Base-by-base conservation (phyloP, 495 filamentous ascomycete species). In the Clohesyomyces aquaticus region DNA sequence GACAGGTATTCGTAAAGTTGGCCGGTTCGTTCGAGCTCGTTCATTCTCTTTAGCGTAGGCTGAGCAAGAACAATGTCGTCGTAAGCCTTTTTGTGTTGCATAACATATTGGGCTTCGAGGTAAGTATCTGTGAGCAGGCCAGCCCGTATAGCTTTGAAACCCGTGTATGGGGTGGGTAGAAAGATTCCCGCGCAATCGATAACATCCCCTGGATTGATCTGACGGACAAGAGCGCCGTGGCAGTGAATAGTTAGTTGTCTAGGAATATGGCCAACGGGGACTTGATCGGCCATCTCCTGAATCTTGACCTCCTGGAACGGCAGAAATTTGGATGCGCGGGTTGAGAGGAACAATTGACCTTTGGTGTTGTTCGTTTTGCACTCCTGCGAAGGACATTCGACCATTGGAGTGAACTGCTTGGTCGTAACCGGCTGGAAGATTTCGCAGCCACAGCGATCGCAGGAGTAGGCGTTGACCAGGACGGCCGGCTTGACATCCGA, bases 301-400 rank as follows among this genome's bases (percentile, higher is more conserved):
- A 98, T 91, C 78, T 97, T 97, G 71, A 98, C 87, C 76, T 98
- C 94, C 76, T 98, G 94, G 83, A 98, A 98, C 3, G 94, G 91
- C 70, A 96, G 77, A 73, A 97, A 98, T 73, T 98, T 98, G 28
- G 93, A 97, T 0, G 95, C 94, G 63, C 94, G 84, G 1, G 93
- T 96, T 0, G 92, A 96, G 42, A 93, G 86, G 76, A 94, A 91
- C 35, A 98, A 82, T 72, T 97, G 91, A 28, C 94, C 94, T 73
- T 92, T 96, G 61, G 89, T 83, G 74, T 96, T 90, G 76, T 98
- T 98, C 55, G 82, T 82, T 72, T 88, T 85, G 78, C 94, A 98
- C 67, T 96, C 93, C 12, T 87, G 76, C 8, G 93, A 96, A 23
- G 90, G 83, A 75, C 94, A 98, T 68, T 90, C 84, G 2, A 87